These are phyloP conservation scores for Cinnamomum micranthum DNA, from an alignment of 164 flowering plant genomes.

Conservation along the genomic window DNA sequence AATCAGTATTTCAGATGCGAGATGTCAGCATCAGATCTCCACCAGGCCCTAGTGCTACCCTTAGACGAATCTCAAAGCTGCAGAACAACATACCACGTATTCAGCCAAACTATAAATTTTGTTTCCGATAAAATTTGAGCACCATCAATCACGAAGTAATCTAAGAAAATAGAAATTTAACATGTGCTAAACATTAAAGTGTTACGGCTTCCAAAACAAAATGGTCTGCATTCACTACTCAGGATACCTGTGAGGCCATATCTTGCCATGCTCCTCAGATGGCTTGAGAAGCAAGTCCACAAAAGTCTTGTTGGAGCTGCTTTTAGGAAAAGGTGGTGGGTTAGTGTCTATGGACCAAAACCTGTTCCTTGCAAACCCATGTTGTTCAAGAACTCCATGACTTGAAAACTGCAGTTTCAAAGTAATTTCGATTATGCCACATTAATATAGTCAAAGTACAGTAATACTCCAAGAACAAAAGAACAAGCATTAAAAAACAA, in stretches of 20 bases:
- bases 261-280: slow-evolving; percentile 72
- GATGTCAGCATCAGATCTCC: too few relatives aligned
- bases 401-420: slow-evolving; percentile 54
- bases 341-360: slow-evolving; percentile 74
- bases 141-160: background rate
- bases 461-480: too few relatives aligned
- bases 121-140: background rate
- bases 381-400: slow-evolving; percentile 69
- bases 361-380: slow-evolving; percentile 96
- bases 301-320: slow-evolving; percentile 42
- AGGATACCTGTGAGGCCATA: slow-evolving; percentile 85
- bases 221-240: too few relatives aligned
- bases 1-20: too few relatives aligned
- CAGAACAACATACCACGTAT: slow-evolving; percentile 11
- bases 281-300: slow-evolving; percentile 78
- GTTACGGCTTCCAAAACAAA: too few relatives aligned
- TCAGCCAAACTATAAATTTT: background rate
- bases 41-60: too few relatives aligned
- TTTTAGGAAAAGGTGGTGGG: slow-evolving; percentile 72
- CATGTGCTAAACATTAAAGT: too few relatives aligned
- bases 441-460: background rate
- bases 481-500: too few relatives aligned
- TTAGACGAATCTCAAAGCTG: slow-evolving; percentile 74
- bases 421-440: background rate
- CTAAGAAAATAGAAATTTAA: too few relatives aligned